Conservation (phyloP, 2,329 filamentous ascomycete species). For the Cladosporium oxysporum region DNA sequence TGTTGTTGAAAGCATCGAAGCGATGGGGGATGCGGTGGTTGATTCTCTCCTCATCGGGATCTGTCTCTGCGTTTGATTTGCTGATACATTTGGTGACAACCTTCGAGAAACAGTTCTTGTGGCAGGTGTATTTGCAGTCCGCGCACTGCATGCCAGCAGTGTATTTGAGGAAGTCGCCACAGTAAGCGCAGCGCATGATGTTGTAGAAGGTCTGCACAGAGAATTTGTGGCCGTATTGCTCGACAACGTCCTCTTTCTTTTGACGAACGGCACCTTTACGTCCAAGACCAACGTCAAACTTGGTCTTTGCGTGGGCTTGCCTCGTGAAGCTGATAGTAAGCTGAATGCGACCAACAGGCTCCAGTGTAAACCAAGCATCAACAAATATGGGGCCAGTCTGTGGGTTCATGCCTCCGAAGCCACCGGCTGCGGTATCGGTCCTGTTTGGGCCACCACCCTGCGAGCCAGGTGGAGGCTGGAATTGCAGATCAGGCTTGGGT, state of each 20-base stretch:
- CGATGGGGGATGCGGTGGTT: constrained; percentile 98
- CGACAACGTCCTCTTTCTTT: constrained; percentile 95
- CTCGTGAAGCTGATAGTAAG: constrained; percentile 91
- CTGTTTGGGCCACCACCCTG: constrained; percentile 30
- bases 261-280: constrained; percentile 96
- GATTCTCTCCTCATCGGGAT: constrained; percentile 99
- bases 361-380: constrained; percentile 95
- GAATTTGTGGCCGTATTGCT: constrained; percentile 99
- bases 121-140: constrained; percentile 99
- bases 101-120: constrained; percentile 93
- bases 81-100: constrained; percentile 99
- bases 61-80: constrained; percentile 97
- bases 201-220: constrained; percentile 99
- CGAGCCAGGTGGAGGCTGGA: constrained; percentile 51
- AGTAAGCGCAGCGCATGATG: constrained; percentile 98
- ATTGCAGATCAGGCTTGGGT: constrained; percentile 56
- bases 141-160: constrained; percentile 98
- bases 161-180: constrained; percentile 97
- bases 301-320: constrained; percentile 78
- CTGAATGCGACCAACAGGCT: constrained; percentile 90
- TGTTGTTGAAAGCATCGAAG: constrained; percentile 94
- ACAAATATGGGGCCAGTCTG: constrained; percentile 63
- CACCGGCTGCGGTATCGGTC: constrained; percentile 40
- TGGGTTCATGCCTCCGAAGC: constrained; percentile 45
- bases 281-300: constrained; percentile 85